Conservation (phyloP, 2,329 filamentous ascomycete species). For the Emergomyces pasteurianus region DNA sequence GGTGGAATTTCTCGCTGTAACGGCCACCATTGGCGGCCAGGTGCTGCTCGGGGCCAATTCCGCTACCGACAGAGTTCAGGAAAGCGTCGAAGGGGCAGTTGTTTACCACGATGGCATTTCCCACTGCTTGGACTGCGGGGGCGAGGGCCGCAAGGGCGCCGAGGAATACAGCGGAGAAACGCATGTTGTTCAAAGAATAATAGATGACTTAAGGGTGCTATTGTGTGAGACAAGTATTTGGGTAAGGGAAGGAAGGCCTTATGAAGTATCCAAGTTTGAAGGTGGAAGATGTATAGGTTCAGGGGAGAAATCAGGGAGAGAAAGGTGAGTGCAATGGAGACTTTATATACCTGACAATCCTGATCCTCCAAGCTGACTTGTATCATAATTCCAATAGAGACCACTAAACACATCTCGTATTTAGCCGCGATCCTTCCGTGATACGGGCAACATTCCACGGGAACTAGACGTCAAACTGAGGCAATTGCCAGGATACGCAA, state of each 20-base stretch:
- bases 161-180: constrained; percentile 7
- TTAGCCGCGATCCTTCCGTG: neutral
- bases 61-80: constrained; percentile 27
- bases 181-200: constrained; percentile 7
- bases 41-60: constrained; percentile 13
- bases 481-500: neutral
- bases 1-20: constrained; percentile 26
- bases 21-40: constrained; percentile 18
- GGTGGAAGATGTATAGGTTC: neutral
- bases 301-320: neutral
- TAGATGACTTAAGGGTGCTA: neutral
- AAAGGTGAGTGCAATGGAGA: neutral
- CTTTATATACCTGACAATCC: neutral
- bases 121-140: constrained; percentile 21
- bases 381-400: neutral
- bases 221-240: neutral
- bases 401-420: neutral
- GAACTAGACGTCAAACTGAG: neutral
- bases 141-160: constrained; percentile 9
- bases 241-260: neutral
- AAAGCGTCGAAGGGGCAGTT: constrained; percentile 23
- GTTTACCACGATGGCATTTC: constrained; percentile 25
- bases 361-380: neutral
- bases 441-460: neutral
- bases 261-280: neutral